Percentiles rank a stretch among this genome's conserved stretches.
These are phyloP conservation scores for Ceratocystis ficicola DNA, from an alignment of 2,329 filamentous ascomycete species.

Conservation along the genomic window DNA sequence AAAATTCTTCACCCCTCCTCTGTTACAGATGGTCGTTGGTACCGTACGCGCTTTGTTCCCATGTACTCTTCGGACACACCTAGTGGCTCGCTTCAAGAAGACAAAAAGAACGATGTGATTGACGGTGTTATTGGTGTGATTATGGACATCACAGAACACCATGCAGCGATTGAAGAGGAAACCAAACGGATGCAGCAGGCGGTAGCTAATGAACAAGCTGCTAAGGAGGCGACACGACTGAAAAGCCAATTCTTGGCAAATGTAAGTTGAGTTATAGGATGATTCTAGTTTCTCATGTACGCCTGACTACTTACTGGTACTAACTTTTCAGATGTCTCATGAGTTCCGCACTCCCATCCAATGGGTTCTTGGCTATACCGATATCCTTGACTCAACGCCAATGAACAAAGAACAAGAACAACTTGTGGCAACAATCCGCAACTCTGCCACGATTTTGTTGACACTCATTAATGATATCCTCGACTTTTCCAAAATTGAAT, in stretches of 20 bases:
- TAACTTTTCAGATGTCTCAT: constrained; percentile 52
- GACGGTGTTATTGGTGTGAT: constrained; percentile 68
- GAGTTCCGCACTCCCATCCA: constrained; percentile 69
- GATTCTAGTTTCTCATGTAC: not conserved
- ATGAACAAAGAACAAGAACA: constrained; percentile 60
- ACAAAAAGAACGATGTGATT: constrained; percentile 35
- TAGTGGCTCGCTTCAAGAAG: constrained; percentile 8
- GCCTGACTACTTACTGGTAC: not conserved
- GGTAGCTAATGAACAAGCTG: constrained; percentile 62
- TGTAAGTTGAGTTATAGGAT: constrained; percentile 27
- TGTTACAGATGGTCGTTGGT: constrained; percentile 47
- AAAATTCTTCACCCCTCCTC: constrained; percentile 15
- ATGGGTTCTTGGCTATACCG: constrained; percentile 69
- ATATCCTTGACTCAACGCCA: constrained; percentile 56
- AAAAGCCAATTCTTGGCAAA: constrained; percentile 72
- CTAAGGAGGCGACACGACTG: constrained; percentile 66
- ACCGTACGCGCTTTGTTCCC: constrained; percentile 58
- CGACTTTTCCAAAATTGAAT: constrained; percentile 79
- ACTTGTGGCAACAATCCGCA: constrained; percentile 64
- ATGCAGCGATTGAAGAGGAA: constrained; percentile 49
- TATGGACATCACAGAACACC: constrained; percentile 66
- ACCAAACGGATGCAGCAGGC: constrained; percentile 58
- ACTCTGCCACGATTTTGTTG: constrained; percentile 67
- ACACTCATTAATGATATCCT: constrained; percentile 87
- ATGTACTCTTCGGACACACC: constrained; percentile 34